These are phyloP conservation scores for Psilocybe tampanensis DNA, from an alignment of 768 basidiomycete species.

Conservation along the genomic window DNA sequence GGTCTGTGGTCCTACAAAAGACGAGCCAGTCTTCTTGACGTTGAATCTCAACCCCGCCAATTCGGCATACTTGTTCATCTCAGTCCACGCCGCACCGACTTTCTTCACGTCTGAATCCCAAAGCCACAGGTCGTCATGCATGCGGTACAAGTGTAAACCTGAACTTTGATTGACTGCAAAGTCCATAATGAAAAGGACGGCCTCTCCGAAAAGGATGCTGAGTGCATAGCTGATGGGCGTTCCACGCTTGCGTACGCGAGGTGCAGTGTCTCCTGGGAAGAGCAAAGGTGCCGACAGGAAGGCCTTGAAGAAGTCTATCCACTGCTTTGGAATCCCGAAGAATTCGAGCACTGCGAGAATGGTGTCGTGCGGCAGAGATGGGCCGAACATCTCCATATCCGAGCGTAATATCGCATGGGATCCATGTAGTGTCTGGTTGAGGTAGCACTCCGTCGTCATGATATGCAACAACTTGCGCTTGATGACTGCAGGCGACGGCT, in stretches of 20 bases:
- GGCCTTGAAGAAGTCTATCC: constrained; percentile 36
- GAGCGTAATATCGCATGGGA: constrained; percentile 39
- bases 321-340: constrained; percentile 38
- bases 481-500: neutral
- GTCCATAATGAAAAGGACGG: constrained; percentile 46
- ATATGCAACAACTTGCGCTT: constrained; percentile 43
- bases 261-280: constrained; percentile 32
- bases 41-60: constrained; percentile 46
- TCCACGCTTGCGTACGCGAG: constrained; percentile 39
- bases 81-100: constrained; percentile 40
- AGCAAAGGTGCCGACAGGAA: constrained; percentile 35
- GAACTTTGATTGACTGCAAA: constrained; percentile 47
- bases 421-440: constrained; percentile 38
- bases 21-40: constrained; percentile 42
- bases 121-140: constrained; percentile 51
- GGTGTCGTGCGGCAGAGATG: constrained; percentile 41
- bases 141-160: constrained; percentile 44
- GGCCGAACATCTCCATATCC: constrained; percentile 48
- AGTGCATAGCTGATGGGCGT: constrained; percentile 45
- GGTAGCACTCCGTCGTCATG: constrained; percentile 40
- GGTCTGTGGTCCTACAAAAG: constrained; percentile 28
- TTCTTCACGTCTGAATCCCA: constrained; percentile 35
- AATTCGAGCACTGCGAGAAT: constrained; percentile 41
- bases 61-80: constrained; percentile 41
- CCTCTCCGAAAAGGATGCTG: constrained; percentile 43